phyloP scores from a whole-genome alignment of 2,329 filamentous ascomycete genomes.

The Talaromyces sp. region DNA sequence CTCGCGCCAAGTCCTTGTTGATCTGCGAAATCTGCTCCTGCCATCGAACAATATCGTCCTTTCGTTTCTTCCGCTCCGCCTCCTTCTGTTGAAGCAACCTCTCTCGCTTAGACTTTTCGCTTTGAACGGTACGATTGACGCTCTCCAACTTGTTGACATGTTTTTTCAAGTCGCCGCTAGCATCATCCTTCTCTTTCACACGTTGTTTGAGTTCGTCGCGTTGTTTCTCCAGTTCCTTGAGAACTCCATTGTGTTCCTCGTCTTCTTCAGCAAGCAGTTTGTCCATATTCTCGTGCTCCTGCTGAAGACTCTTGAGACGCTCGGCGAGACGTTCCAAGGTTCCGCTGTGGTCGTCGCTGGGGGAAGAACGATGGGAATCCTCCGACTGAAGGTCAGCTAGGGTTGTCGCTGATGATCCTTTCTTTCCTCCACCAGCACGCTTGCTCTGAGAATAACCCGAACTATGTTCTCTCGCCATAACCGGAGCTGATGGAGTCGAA shows the following conservation, averaged over 20 bases:
- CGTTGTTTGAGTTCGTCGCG: conserved; percentile 71
- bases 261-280: conserved; percentile 63
- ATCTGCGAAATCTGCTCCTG: conserved; percentile 51
- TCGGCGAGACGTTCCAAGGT: conserved; percentile 74
- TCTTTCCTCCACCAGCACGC: conserved; percentile 66
- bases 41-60: conserved; percentile 57
- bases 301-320: conserved; percentile 70
- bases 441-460: conserved; percentile 50
- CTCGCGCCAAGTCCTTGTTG: conserved; percentile 44
- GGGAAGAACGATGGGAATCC: conserved; percentile 31
- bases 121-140: conserved; percentile 73
- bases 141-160: conserved; percentile 76
- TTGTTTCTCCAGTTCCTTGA: conserved; percentile 67
- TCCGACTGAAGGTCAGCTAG: conserved; percentile 38
- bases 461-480: conserved; percentile 62
- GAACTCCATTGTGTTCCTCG: conserved; percentile 60
- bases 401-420: conserved; percentile 66
- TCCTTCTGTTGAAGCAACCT: conserved; percentile 56
- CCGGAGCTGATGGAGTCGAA: conserved; percentile 55
- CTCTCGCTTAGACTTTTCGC: conserved; percentile 72
- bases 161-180: conserved; percentile 75
- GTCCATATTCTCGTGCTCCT: conserved; percentile 75
- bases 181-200: conserved; percentile 85
- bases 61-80: conserved; percentile 55
- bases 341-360: conserved; percentile 54